Evolutionary conservation across 257 asterid genomes (phyloP), one percentile per base, ranked within the genome.

Genomic region (Eustoma russellianum): DNA sequence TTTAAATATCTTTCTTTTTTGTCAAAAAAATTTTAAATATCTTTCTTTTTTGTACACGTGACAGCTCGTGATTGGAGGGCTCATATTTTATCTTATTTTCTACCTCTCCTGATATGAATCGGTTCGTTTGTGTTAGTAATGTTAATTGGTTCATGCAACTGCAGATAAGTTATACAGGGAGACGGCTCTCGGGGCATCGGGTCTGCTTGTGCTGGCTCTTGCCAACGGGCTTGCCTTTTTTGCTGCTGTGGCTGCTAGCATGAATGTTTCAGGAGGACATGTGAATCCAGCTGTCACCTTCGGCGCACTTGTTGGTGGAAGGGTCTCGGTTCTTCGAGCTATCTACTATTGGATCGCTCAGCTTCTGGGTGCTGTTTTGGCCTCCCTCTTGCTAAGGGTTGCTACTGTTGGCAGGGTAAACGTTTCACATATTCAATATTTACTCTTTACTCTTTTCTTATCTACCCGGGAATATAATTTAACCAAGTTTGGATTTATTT

Each of bases 211-310:
- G 28, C 60, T 82, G 5, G 95, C 96, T 0, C 75, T 91, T 12
- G 98, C 95, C 7, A 92, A 87, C 5, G 95, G 94, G 0, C 61
- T 91, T 0, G 69, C 89, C 0, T 67, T 91, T 1, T 91, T 86
- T 33, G 98, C 98, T 0, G 96, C 89, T 0, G 96, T 91, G 54
- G 85, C 98, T 0, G 65, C 95, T 7, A 80, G 94, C 68, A 74
- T 87, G 83, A 91, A 87, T 19, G 93, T 91, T 0, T 87, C 98
- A 5, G 98, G 98, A 0, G 98, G 98, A 0, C 98, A 91, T 66
- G 34, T 85, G 10, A 91, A 91, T 18, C 98, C 97, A 0, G 98
- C 98, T 0, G 88, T 91, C 57, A 91, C 98, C 47, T 82, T 91
- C 5, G 98, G 94, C 3, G 86, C 97, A 1, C 93, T 91, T 0